phyloP scores from a whole-genome alignment of 495 filamentous ascomycete genomes.

The Penicillium longicatenatum region DNA sequence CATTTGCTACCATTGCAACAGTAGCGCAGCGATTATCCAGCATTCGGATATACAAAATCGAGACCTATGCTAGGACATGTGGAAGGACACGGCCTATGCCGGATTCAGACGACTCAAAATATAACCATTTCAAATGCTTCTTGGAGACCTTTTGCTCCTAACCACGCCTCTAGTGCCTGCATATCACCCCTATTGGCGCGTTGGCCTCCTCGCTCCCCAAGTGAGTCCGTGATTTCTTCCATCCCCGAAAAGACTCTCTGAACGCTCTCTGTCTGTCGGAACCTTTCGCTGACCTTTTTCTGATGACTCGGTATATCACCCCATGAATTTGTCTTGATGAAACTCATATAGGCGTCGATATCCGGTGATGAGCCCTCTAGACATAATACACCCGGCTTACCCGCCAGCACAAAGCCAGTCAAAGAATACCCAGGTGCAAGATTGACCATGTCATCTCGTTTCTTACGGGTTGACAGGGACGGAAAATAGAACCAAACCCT shows the following conservation, averaged over 20 bases:
- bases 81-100: neutral
- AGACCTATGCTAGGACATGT: too few species aligned
- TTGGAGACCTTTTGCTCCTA: conserved; percentile 30
- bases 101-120: conserved; percentile 19
- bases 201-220: conserved; percentile 41
- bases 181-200: conserved; percentile 48
- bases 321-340: conserved; percentile 48
- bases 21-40: neutral
- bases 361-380: conserved; percentile 36
- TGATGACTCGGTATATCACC: conserved; percentile 47
- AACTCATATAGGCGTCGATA: conserved; percentile 45
- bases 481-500: conserved; percentile 48
- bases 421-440: conserved; percentile 36
- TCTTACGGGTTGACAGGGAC: conserved; percentile 40
- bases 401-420: conserved; percentile 44
- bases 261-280: conserved; percentile 34
- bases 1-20: neutral
- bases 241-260: conserved; percentile 37
- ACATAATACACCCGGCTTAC: conserved; percentile 44
- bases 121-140: conserved; percentile 44
- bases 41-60: too few species aligned
- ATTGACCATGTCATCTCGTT: conserved; percentile 43
- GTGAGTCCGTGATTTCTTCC: conserved; percentile 45
- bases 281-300: conserved; percentile 46
- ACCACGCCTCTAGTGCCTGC: conserved; percentile 46